These are phyloP conservation scores for Colletotrichum spaethianum DNA, from an alignment of 2,329 filamentous ascomycete species.

Conservation along the genomic window DNA sequence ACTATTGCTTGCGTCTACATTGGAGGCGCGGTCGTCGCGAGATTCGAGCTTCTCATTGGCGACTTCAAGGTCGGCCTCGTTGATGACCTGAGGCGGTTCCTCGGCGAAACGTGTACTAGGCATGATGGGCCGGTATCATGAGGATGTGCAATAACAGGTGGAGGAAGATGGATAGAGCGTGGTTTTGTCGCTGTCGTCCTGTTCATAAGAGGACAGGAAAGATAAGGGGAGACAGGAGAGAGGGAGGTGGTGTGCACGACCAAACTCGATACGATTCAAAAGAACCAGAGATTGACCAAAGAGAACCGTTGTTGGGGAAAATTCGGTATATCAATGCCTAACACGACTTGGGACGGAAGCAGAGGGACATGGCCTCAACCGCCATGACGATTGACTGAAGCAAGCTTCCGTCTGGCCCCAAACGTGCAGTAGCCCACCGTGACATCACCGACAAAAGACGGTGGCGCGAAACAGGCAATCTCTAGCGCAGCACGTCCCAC, in stretches of 20 bases:
- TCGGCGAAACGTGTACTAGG: conserved; percentile 51
- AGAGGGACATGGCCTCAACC: conserved; percentile 4
- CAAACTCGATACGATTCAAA: not conserved
- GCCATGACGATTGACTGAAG: conserved; percentile 3
- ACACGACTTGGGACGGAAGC: conserved; percentile 30
- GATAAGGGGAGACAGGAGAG: not conserved
- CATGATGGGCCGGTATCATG: conserved; percentile 48
- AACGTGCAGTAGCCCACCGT: conserved; percentile 31
- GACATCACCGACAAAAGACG: conserved; percentile 29
- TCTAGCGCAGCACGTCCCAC: conserved; percentile 38
- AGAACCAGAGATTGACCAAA: not conserved
- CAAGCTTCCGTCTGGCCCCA: not conserved
- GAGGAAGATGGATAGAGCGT: not conserved
- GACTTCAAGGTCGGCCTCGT: conserved; percentile 51
- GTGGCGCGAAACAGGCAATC: conserved; percentile 36
- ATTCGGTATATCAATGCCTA: not conserved
- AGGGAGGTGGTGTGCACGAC: not conserved
- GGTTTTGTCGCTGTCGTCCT: not conserved
- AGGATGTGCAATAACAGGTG: conserved; percentile 34
- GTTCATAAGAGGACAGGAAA: not conserved
- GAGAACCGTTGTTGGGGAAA: not conserved
- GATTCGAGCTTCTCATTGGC: conserved; percentile 56
- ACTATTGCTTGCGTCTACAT: not conserved
- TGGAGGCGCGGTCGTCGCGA: not conserved
- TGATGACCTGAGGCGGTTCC: conserved; percentile 56